phyloP scores from a whole-genome alignment of 2,329 filamentous ascomycete genomes.

The Clathrospora elynae region DNA sequence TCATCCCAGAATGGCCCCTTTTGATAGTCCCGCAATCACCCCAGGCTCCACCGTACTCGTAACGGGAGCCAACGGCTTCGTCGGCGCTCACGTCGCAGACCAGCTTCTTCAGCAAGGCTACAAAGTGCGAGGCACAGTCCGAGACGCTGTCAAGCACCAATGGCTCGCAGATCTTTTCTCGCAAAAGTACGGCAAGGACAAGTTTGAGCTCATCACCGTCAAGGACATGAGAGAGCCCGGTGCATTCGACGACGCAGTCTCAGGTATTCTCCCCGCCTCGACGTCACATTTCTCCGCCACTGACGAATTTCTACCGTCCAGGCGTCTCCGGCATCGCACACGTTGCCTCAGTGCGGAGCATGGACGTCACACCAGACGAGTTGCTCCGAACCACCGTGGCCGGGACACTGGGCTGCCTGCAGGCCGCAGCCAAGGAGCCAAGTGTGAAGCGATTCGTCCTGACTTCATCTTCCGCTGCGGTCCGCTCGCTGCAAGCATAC shows the following conservation, averaged over 20 bases:
- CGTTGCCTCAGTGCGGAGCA: conserved; percentile 50
- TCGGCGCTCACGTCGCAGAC: conserved; percentile 40
- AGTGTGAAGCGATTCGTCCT: conserved; percentile 51
- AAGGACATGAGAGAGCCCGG: conserved; percentile 32
- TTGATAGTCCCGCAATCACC: conserved; percentile 11
- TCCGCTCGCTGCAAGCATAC: conserved; percentile 25
- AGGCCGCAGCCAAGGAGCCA: conserved; percentile 48
- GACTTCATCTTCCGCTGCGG: conserved; percentile 49
- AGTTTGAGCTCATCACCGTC: conserved; percentile 24
- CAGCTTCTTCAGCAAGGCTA: conserved; percentile 39
- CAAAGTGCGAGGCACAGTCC: conserved; percentile 39
- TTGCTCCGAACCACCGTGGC: conserved; percentile 37
- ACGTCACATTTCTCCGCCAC: conserved; percentile 1
- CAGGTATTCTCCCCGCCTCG: conserved; percentile 17
- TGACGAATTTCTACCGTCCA: conserved; percentile 9
- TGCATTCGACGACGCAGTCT: conserved; percentile 29
- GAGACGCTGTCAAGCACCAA: conserved; percentile 25
- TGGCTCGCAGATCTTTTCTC: conserved; percentile 35
- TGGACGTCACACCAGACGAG: conserved; percentile 49
- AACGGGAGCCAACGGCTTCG: conserved; percentile 41
- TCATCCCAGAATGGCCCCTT: conserved; percentile 1
- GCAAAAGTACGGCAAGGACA: conserved; percentile 23
- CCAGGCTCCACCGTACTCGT: conserved; percentile 35
- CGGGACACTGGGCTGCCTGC: conserved; percentile 47
- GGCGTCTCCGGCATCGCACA: conserved; percentile 52